Evolutionary conservation across 164 flowering plant species (phyloP).

Genomic region (Saururus chinensis): DNA sequence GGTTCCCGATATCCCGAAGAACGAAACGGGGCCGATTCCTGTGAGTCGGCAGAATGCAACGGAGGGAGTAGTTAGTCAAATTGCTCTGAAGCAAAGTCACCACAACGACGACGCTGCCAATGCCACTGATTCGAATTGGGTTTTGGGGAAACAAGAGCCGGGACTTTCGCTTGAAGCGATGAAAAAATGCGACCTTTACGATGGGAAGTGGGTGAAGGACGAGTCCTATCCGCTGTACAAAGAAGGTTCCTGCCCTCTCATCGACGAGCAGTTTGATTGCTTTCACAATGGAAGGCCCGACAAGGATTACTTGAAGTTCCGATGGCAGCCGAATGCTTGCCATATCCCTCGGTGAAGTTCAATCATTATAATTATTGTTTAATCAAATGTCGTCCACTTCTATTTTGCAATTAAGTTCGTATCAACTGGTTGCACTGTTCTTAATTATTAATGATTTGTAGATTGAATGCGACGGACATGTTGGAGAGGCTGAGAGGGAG

Average conservation of each 20-base stretch:
- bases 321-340: slow-evolving; percentile 88
- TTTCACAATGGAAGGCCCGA: slow-evolving; percentile 76
- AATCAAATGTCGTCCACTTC: too few species aligned
- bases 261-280: slow-evolving; percentile 82
- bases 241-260: slow-evolving; percentile 70
- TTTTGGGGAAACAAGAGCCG: background rate
- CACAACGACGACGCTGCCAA: background rate
- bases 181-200: slow-evolving; percentile 59
- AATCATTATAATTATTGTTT: background rate
- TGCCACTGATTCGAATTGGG: background rate
- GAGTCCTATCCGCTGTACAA: slow-evolving; percentile 75
- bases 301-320: slow-evolving; percentile 37
- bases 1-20: slow-evolving; percentile 14
- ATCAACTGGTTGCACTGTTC: background rate
- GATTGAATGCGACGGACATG: slow-evolving; percentile 65
- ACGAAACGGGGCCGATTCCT: slow-evolving; percentile 5
- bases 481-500: slow-evolving; percentile 67
- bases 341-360: slow-evolving; percentile 58
- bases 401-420: background rate
- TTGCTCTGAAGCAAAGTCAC: too few species aligned
- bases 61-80: background rate
- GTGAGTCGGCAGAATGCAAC: background rate
- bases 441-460: too few species aligned
- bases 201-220: slow-evolving; percentile 84
- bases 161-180: slow-evolving; percentile 23